These are phyloP conservation scores for Plasmodium fragile DNA, from an alignment of 169 alveolate species.

Conservation along the genomic window DNA sequence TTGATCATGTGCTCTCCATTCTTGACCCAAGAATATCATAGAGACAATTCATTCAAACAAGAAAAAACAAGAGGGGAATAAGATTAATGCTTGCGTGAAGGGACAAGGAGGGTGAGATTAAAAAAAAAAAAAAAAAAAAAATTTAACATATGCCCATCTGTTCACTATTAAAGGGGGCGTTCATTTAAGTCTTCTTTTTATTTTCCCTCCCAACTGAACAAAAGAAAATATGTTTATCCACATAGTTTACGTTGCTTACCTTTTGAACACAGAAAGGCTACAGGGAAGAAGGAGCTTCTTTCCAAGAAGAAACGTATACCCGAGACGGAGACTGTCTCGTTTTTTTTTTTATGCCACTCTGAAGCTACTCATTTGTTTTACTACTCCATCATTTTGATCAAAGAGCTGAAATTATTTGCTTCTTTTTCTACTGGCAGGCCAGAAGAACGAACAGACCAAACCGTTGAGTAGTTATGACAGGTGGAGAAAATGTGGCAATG, in stretches of 20 bases:
- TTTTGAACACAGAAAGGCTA: conserved; percentile 16
- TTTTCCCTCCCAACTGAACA: background rate
- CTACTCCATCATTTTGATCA: too few species aligned
- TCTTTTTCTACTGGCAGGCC: background rate
- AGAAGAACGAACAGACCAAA: conserved; percentile 15
- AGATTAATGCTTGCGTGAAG: background rate
- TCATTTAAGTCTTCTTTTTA: background rate
- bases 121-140: background rate
- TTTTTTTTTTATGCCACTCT: conserved; percentile 7
- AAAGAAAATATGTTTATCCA: background rate
- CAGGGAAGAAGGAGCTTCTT: background rate
- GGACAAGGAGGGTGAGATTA: background rate
- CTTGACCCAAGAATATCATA: conserved; percentile 7
- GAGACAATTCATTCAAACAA: conserved; percentile 35
- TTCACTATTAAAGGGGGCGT: background rate
- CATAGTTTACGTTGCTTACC: background rate
- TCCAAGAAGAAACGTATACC: conserved; percentile 13
- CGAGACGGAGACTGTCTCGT: background rate
- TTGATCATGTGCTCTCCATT: background rate
- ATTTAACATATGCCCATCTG: background rate
- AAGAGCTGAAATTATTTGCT: background rate
- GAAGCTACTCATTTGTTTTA: background rate
- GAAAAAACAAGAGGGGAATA: conserved; percentile 17
- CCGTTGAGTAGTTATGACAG: conserved; percentile 20
- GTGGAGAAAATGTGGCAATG: background rate